Base-by-base conservation (phyloP, 345 rosid species). In the Bruguiera sexangula region DNA sequence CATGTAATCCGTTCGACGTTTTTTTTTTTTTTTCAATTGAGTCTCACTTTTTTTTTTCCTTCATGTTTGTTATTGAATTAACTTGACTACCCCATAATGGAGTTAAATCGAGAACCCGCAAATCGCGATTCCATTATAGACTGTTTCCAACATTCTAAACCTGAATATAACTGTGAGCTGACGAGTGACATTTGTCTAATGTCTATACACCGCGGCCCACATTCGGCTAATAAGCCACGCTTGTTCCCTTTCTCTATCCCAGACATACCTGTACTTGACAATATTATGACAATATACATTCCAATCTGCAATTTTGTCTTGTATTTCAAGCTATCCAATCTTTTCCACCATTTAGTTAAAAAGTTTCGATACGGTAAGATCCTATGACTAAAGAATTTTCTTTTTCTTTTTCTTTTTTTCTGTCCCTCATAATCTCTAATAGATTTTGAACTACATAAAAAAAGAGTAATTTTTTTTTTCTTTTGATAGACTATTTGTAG, bases 121-220 rank as follows among this genome's bases (percentile, higher is more conserved):
- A 69, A 75, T 69, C 66, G 68, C 69, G 68, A 65, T 66, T 69
- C 77, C 77, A 7, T 34, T 32, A 6, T 32, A 32, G 34, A 32
- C 6, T 32, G 34, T 32, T 32, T 32, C 34, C 34, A 32, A 5
- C 5, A 32, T 32, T 32, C 34, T 32, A 32, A 32, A 5, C 37
- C 9, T 34, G 8, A 34, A 7, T 34, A 2, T 34, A 32, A 34
- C 37, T 34, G 37, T 34, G 37, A 34, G 37, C 9, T 34, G 37
- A 52, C 66, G 36, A 46, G 65, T 74, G 77, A 69, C 65, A 68
- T 65, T n/a, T 60, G 60, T 19, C 19, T 22, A 52, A 68, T 32
- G 46, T 18, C 31, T 55, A 31, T n/a, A 53, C 32, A 15, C 2
- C 67, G 19, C 29, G n/a, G 46, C 27, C n/a, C 26, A 8, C 53